These are phyloP conservation scores for Polyplosphaeria fusca DNA, from an alignment of 495 filamentous ascomycete species.

Conservation along the genomic window DNA sequence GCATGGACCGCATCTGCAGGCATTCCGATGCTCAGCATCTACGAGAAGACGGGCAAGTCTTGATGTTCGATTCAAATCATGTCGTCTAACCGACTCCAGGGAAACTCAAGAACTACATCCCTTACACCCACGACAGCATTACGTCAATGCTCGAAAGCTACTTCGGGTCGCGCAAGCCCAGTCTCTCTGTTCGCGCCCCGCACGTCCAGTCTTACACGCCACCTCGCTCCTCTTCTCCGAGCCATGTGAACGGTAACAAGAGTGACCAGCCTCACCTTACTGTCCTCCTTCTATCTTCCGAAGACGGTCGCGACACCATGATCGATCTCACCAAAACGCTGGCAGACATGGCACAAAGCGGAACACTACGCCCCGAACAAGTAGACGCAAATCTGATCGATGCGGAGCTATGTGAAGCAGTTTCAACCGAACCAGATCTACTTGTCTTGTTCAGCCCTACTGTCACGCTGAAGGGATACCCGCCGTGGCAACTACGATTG, in stretches of 20 bases:
- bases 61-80: neutral
- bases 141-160: constrained; percentile 73
- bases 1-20: constrained; percentile 89
- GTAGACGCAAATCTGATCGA: constrained; percentile 87
- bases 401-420: constrained; percentile 70
- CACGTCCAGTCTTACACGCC: constrained; percentile 58
- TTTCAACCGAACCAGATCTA: constrained; percentile 83
- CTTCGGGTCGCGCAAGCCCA: constrained; percentile 70
- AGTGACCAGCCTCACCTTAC: constrained; percentile 53
- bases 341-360: constrained; percentile 87
- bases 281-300: constrained; percentile 80
- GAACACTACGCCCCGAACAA: constrained; percentile 72
- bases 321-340: constrained; percentile 95
- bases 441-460: constrained; percentile 79
- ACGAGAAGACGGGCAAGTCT: constrained; percentile 78
- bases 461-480: constrained; percentile 83
- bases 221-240: constrained; percentile 19
- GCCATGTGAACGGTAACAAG: constrained; percentile 22
- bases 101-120: constrained; percentile 78
- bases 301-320: constrained; percentile 87
- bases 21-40: constrained; percentile 80
- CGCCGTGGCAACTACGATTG: constrained; percentile 90
- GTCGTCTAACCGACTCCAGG: constrained; percentile 50
- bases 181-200: constrained; percentile 70
- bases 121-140: constrained; percentile 69